Conservation (phyloP, 1,284 basidiomycete species). For the Rhodotorula sp. region DNA sequence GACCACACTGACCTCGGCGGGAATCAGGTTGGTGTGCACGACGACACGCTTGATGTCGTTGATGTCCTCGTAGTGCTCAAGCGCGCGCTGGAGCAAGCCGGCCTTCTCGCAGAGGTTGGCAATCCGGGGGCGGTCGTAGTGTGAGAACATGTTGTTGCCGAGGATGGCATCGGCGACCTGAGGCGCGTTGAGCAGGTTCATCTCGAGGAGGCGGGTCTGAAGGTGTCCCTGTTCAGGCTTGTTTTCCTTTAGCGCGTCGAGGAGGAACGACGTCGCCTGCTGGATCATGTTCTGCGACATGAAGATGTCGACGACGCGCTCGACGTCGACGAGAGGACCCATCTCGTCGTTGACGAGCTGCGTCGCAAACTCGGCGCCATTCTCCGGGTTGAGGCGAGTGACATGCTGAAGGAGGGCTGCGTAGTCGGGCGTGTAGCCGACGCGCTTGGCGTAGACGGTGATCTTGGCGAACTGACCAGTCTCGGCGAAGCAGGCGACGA, state of each 20-base stretch:
- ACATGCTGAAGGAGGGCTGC: constrained; percentile 93
- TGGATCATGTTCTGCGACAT: constrained; percentile 99
- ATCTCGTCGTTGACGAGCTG: constrained; percentile 90
- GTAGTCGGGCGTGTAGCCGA: constrained; percentile 92
- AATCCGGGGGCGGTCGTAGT: constrained; percentile 94
- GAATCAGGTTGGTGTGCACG: constrained; percentile 85
- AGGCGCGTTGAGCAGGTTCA: constrained; percentile 96
- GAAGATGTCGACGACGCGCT: constrained; percentile 95
- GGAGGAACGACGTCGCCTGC: constrained; percentile 95
- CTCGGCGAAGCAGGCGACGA: constrained; percentile 94
- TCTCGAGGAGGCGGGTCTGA: constrained; percentile 94
- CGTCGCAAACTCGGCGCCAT: constrained; percentile 96
- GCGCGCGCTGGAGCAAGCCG: constrained; percentile 83
- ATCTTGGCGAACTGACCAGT: constrained; percentile 99
- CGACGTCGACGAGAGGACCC: constrained; percentile 90
- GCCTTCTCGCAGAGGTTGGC: constrained; percentile 99
- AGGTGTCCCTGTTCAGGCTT: constrained; percentile 94
- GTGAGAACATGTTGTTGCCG: constrained; percentile 97
- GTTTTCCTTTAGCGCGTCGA: constrained; percentile 99
- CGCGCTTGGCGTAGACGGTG: constrained; percentile 95
- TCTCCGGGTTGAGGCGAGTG: constrained; percentile 94
- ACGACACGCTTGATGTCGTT: constrained; percentile 97
- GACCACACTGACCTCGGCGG: constrained; percentile 64
- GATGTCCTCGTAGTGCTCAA: constrained; percentile 97
- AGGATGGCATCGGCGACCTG: constrained; percentile 99